Evolutionary conservation across 1,139 yeast species (phyloP), one percentile per base, ranked within the genome.

Genomic region (Yamadazyma trypodendri): DNA sequence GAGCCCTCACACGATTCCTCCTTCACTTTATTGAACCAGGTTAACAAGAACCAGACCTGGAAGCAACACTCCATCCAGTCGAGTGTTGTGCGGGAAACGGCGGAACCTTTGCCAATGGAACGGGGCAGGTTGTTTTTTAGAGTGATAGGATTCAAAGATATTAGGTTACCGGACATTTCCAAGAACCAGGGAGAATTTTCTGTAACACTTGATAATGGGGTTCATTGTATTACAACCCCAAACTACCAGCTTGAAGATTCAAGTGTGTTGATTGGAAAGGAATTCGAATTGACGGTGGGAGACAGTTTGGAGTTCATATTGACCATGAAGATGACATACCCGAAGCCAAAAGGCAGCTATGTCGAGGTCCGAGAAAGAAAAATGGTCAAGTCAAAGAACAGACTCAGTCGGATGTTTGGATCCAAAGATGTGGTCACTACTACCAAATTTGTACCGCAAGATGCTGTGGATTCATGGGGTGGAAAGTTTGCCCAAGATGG

Each of bases 121-220:
- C 65, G 77, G 41, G 97, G 97, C 3, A 72, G 88, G 31, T 60
- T 89, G 22, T 89, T 87, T 60, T 68, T 89, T 32, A 70, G 82
- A 39, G 71, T 89, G 17, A 67, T 81, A 38, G 79, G 81, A 0
- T 58, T 88, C 38, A 69, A 72, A 43, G 77, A 76, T 33, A 57
- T 89, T 28, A 63, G 64, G 8, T 60, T 89, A 38, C 85, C 89
- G 1, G 77, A 79, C 35, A 59, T 80, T 38, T 60, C 61, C 15
- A 55, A 58, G 4, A 81, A 81, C 42, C 66, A 78, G 27, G 90
- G 90, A 2, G 72, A 75, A 38, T 81, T 86, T 60, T 77, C 80
- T 32, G 55, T 89, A 31, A 80, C 88, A 7, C 68, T 92, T 48
- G 97, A 92, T 58, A 92, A 92, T 58, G 96, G 97, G 2, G 80